phyloP scores from a whole-genome alignment of 176 grass and related monocot genomes.

The Zea luxurians region DNA sequence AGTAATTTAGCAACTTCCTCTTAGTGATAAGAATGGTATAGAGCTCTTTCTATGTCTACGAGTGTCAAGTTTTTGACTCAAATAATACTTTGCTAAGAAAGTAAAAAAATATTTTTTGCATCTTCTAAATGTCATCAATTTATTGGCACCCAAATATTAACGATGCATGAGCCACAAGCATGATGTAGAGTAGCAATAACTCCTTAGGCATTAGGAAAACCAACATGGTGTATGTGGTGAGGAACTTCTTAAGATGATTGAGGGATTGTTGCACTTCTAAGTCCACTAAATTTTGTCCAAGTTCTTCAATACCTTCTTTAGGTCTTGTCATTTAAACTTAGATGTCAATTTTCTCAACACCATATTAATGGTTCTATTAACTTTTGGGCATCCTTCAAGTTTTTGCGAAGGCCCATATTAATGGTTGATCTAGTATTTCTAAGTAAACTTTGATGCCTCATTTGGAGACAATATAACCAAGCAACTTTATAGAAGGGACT shows the following conservation, averaged over 20 bases:
- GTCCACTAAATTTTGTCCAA: background rate
- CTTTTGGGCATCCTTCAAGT: background rate
- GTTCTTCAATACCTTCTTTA: background rate
- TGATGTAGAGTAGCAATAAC: background rate
- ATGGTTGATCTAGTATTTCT: background rate
- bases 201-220: background rate
- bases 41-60: no score
- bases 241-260: background rate
- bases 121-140: background rate
- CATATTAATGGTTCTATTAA: background rate
- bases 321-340: background rate
- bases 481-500: background rate
- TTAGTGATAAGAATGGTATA: background rate
- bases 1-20: background rate
- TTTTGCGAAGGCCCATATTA: background rate
- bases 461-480: background rate
- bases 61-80: background rate
- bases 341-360: background rate
- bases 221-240: background rate
- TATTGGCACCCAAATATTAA: background rate
- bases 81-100: background rate
- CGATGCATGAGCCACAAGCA: background rate
- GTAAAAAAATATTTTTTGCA: background rate
- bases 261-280: background rate
- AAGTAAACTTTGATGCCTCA: background rate